A percentile compares a stretch with the other conserved stretches of the same genome.
These are phyloP conservation scores for Chernovozyma sophiae-reginae DNA, from an alignment of 1,139 yeast species.

Conservation along the genomic window DNA sequence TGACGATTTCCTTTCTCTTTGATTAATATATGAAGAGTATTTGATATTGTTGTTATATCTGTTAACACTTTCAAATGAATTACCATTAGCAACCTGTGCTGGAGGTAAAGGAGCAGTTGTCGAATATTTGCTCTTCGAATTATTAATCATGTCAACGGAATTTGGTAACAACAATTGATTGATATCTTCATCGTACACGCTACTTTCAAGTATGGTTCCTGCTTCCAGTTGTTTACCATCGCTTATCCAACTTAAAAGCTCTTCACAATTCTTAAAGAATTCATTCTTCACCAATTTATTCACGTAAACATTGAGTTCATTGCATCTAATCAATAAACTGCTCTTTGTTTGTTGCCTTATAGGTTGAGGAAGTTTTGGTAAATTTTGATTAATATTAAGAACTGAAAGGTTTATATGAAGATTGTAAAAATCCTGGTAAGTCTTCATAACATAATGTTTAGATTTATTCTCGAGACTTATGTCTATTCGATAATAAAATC, in stretches of 20 bases:
- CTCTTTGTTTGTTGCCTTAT: constrained; percentile 14
- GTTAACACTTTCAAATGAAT: neutral
- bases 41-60: constrained; percentile 7
- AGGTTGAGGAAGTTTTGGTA: constrained; percentile 41
- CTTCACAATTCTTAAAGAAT: constrained; percentile 13
- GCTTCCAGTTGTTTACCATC: constrained; percentile 3
- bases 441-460: constrained; percentile 24
- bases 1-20: constrained; percentile 4
- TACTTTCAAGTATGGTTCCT: constrained; percentile 3
- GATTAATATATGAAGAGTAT: constrained; percentile 14
- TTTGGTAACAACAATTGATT: constrained; percentile 19
- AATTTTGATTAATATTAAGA: constrained; percentile 8
- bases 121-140: constrained; percentile 14
- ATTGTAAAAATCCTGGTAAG: constrained; percentile 34
- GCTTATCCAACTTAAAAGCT: constrained; percentile 16
- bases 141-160: constrained; percentile 20
- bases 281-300: constrained; percentile 19
- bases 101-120: constrained; percentile 29
- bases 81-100: neutral
- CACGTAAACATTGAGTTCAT: constrained; percentile 33
- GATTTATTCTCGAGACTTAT: constrained; percentile 20
- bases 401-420: constrained; percentile 24
- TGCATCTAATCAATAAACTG: constrained; percentile 24
- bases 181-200: constrained; percentile 16
- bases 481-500: constrained; percentile 34